phyloP scores from a whole-genome alignment of 148 eudicot species.

The Hydrangea macrophylla region DNA sequence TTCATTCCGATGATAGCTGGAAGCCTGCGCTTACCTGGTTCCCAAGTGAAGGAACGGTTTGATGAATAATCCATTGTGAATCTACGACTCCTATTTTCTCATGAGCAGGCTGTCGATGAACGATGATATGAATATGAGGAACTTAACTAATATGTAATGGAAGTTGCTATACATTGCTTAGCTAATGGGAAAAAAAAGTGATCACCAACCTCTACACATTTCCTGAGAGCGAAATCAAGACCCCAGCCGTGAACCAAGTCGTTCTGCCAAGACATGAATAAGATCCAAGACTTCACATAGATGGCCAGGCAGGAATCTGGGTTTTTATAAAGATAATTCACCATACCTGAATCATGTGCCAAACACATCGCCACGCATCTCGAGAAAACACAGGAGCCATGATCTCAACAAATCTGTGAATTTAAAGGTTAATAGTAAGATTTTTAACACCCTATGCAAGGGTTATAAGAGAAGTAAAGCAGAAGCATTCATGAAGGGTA shows the following conservation, averaged over 20 bases:
- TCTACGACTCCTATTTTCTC: conserved; percentile 89
- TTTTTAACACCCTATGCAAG: not conserved
- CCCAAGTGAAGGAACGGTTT: conserved; percentile 78
- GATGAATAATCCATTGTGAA: conserved; percentile 84
- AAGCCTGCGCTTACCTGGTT: conserved; percentile 48
- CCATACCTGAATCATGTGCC: conserved; percentile 91
- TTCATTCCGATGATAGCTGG: not conserved
- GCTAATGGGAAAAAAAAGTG: not conserved
- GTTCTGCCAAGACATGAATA: conserved; percentile 38
- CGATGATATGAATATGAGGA: not conserved
- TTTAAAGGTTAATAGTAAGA: not conserved
- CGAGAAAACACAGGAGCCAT: conserved; percentile 95
- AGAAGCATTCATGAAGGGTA: not conserved
- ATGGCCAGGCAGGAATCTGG: not conserved
- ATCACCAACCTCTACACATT: conserved; percentile 66
- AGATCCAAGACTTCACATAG: not conserved
- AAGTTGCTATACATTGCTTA: too few relatives aligned
- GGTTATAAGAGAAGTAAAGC: not conserved
- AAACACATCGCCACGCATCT: conserved; percentile 92
- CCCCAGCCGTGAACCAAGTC: conserved; percentile 98
- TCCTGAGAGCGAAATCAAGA: conserved; percentile 86
- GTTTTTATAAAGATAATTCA: not conserved
- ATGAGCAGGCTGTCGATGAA: conserved; percentile 60
- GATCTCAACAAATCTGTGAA: conserved; percentile 80
- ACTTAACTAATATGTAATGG: not conserved